Evolutionary conservation across 139 green algal species (phyloP).

Genomic region (Yamagishiella unicocca): DNA sequence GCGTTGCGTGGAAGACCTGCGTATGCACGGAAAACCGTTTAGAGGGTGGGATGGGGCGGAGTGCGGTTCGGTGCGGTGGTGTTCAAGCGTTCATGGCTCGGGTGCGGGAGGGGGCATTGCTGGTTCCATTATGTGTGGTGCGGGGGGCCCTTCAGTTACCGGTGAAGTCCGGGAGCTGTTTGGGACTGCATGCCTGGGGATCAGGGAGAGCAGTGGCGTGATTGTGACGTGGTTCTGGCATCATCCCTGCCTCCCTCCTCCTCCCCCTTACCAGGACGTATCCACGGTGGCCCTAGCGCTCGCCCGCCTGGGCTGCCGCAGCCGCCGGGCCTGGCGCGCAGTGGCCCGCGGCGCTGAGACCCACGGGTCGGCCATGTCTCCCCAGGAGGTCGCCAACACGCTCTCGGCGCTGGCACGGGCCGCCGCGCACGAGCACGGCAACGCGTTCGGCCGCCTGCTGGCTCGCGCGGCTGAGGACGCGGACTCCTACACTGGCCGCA

Average conservation of each 20-base stretch:
- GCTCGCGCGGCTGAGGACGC: not conserved
- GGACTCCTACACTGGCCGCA: not conserved
- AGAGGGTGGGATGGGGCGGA: no score
- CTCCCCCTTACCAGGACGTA: not conserved
- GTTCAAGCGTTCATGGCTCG: no score
- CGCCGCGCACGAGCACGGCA: not conserved
- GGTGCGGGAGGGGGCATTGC: no score
- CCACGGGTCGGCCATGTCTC: not conserved
- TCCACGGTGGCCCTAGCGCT: not conserved
- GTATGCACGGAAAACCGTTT: no score
- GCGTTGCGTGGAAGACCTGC: not conserved
- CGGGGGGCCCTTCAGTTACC: no score
- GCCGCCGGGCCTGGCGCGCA: not conserved
- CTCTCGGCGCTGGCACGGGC: not conserved
- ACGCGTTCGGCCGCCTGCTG: not conserved
- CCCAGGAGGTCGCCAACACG: conserved; percentile 13
- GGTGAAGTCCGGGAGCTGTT: no score
- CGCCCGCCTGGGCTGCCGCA: not conserved
- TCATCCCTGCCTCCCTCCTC: not conserved
- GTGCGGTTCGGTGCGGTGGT: no score
- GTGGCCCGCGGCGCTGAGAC: conserved; percentile 9
- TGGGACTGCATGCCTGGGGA: no score
- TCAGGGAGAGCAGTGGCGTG: no score
- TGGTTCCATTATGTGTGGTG: no score
- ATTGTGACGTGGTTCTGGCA: no score